These are phyloP conservation scores for Annulohypoxylon maeteangense DNA, from an alignment of 495 filamentous ascomycete genomes.

Conservation along the genomic window DNA sequence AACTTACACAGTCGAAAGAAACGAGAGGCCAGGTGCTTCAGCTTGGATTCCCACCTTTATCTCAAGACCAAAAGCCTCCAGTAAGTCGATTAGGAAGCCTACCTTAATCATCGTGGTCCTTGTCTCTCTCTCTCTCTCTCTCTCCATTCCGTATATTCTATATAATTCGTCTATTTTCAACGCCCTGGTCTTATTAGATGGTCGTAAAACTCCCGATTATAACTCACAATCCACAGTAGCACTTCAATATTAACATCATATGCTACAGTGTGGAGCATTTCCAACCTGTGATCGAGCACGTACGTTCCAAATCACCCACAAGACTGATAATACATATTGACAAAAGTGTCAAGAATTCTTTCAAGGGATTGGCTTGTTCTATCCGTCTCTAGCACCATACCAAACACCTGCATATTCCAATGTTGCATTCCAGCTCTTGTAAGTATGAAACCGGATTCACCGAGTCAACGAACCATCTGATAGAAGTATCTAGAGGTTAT, in stretches of 20 bases:
- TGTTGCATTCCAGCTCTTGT: constrained; percentile 55
- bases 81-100: constrained; percentile 13
- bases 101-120: background rate
- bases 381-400: constrained; percentile 52
- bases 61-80: constrained; percentile 56
- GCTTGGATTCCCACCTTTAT: constrained; percentile 53
- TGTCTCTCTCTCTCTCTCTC: too few relatives aligned
- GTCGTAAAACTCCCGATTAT: background rate
- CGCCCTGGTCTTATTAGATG: background rate
- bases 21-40: constrained; percentile 45
- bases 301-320: constrained; percentile 34
- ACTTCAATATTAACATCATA: background rate
- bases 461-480: background rate
- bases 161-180: too few relatives aligned
- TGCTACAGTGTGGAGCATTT: constrained; percentile 51
- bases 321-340: background rate
- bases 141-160: too few relatives aligned
- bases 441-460: constrained; percentile 5
- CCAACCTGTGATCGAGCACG: constrained; percentile 51
- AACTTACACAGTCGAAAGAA: constrained; percentile 52
- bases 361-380: constrained; percentile 45
- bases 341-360: constrained; percentile 51
- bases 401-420: constrained; percentile 56
- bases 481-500: constrained; percentile 47
- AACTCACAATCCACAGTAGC: background rate